Evolutionary conservation across 2,329 filamentous ascomycete genomes (phyloP), one percentile per base, ranked within the genome.

Genomic region (Fusarium phyllophilum): DNA sequence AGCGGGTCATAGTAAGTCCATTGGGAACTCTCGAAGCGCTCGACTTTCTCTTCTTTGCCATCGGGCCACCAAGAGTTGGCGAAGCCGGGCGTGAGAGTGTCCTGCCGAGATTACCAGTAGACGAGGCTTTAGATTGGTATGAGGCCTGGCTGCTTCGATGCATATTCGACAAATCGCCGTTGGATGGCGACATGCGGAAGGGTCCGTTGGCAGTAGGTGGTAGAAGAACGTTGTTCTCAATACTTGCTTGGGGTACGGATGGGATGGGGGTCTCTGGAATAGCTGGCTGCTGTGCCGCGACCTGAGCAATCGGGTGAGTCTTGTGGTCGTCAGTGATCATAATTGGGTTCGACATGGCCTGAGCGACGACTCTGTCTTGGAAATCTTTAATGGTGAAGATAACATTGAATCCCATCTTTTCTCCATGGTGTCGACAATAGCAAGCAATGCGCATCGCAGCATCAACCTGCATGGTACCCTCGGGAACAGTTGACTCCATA

Each of bases 281-380:
- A 22, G 75, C 67, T n/a, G 75, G 72, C 44, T 79, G 76, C 38
- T 79, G 79, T 51, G 78, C 66, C 12, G 74, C 66, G 11, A 76
- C 54, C 39, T 81, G 78, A 11, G 80, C 74, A 66, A 80, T 79
- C 9, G 80, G 79, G 77, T 94, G 93, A 13, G 94, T 97, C 85
- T 98, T 98, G 85, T 98, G 96, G 79, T 99, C 96, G 80, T 99
- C 96, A 3, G 96, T 98, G 73, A 98, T 98, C 89, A 98, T 96
- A 74, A 98, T 97, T 1, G 94, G 93, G 62, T 92, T 91, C 26
- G 94, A 94, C 74, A 97, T 92, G 59, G 91, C 90, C 83, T 99
- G 96, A 12, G 94, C 93, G 48, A 98, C 85, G 38, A 97, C 85
- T 49, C 91, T 90, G 77, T 92, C 93, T 72, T 90, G 85, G 79